A percentile compares a stretch with the other conserved stretches of the same genome.
Conservation (phyloP, 495 filamentous ascomycete species). For the Neohortaea acidophila region DNA sequence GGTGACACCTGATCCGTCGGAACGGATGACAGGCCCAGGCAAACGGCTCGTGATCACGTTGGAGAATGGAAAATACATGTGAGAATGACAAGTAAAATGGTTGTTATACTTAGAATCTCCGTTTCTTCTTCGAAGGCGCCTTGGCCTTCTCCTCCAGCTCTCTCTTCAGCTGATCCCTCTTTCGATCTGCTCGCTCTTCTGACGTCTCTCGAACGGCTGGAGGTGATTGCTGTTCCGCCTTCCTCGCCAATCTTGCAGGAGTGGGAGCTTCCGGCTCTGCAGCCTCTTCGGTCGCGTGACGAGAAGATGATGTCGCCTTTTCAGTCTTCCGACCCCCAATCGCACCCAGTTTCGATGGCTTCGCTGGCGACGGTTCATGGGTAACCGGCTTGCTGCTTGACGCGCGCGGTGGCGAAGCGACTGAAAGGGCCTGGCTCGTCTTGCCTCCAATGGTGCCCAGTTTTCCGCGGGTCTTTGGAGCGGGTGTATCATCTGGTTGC, state of each 20-base stretch:
- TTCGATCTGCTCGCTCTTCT: slow-evolving; percentile 26
- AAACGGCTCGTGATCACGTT: no score
- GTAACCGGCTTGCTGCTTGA: neutral
- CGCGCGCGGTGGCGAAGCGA: neutral
- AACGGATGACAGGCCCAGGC: no score
- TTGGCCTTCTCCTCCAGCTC: slow-evolving; percentile 23
- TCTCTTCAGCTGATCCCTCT: slow-evolving; percentile 25
- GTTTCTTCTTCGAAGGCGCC: slow-evolving; percentile 27
- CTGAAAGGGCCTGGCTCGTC: neutral
- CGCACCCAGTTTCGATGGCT: slow-evolving; percentile 3
- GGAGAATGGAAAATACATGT: no score
- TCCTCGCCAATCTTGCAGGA: neutral
- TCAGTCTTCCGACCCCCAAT: slow-evolving; percentile 9
- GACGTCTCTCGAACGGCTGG: slow-evolving; percentile 19
- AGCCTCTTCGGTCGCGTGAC: no score
- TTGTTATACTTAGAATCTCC: slow-evolving; percentile 19
- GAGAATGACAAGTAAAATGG: no score
- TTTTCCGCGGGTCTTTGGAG: neutral
- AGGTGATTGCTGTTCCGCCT: neutral
- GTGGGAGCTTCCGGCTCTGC: neutral
- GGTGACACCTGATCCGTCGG: no score
- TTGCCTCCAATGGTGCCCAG: slow-evolving; percentile 18
- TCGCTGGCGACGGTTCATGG: slow-evolving; percentile 1
- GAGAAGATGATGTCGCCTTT: no score
- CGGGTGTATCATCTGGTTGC: neutral